Conservation (phyloP, 306 rosid species). For the Oxytropis ochrocephala region DNA sequence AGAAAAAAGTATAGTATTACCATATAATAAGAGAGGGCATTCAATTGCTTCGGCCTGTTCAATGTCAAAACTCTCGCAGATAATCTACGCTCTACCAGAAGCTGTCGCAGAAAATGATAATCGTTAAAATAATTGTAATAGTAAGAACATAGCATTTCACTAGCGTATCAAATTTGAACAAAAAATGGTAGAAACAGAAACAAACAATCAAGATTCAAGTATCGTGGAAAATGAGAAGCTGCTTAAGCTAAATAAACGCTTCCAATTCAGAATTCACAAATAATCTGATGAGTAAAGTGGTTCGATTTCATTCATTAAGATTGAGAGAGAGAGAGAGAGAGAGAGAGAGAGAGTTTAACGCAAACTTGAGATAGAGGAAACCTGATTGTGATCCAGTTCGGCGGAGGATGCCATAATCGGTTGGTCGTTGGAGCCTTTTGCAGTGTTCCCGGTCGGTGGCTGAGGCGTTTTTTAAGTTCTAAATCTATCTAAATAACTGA, state of each 20-base stretch:
- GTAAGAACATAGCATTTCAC: too few species aligned
- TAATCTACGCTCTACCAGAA: conserved; percentile 53
- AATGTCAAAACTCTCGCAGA: conserved; percentile 48
- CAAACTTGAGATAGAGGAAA: not conserved
- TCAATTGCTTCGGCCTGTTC: conserved; percentile 74
- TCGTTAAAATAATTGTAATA: not conserved
- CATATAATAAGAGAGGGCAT: conserved; percentile 68
- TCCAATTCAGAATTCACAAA: not conserved
- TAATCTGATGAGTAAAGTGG: not conserved
- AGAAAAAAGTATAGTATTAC: conserved; percentile 23
- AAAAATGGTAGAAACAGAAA: not conserved
- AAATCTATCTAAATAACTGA: too few species aligned
- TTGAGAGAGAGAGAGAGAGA: too few species aligned
- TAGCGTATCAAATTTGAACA: too few species aligned
- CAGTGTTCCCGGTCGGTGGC: not conserved
- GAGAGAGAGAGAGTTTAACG: not conserved
- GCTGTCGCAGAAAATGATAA: conserved; percentile 27
- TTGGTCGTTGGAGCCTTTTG: not conserved
- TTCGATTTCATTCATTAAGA: not conserved
- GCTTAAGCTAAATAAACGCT: not conserved
- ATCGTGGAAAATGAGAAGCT: too few species aligned
- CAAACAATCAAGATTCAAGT: not conserved
- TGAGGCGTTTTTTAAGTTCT: too few species aligned
- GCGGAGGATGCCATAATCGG: not conserved
- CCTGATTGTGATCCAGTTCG: not conserved